These are phyloP conservation scores for Suillus placidus DNA, from an alignment of 768 basidiomycete species.

Conservation along the genomic window DNA sequence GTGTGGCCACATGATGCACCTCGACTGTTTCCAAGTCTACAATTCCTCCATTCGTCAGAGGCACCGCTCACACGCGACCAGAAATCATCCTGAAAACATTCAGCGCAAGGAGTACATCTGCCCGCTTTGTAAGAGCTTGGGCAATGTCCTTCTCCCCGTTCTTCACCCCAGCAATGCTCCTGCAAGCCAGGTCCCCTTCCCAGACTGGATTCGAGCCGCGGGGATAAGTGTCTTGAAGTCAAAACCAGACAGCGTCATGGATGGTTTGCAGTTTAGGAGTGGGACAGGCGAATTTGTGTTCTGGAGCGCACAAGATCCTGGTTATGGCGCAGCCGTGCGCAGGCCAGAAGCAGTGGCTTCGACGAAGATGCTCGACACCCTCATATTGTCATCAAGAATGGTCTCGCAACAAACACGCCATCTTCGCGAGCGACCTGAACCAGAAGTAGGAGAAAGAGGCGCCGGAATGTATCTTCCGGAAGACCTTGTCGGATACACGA, in stretches of 20 bases:
- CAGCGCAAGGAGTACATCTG: slow-evolving; percentile 94
- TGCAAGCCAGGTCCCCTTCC: slow-evolving; percentile 61
- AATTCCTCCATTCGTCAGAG: slow-evolving; percentile 84
- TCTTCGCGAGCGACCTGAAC: slow-evolving; percentile 74
- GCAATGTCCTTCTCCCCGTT: slow-evolving; percentile 92
- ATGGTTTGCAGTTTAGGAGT: slow-evolving; percentile 72
- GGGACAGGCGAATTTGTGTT: slow-evolving; percentile 90
- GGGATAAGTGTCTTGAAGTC: slow-evolving; percentile 89
- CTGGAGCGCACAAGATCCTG: slow-evolving; percentile 82
- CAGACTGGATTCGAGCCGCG: slow-evolving; percentile 89
- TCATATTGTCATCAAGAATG: slow-evolving; percentile 76
- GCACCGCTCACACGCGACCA: slow-evolving; percentile 83
- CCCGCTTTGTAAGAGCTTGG: slow-evolving; percentile 94
- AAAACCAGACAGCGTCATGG: slow-evolving; percentile 71
- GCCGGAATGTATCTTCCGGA: slow-evolving; percentile 90
- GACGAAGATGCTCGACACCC: slow-evolving; percentile 84
- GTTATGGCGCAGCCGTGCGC: slow-evolving; percentile 59
- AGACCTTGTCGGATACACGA: slow-evolving; percentile 87
- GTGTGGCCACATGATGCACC: slow-evolving; percentile 97
- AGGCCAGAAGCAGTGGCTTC: slow-evolving; percentile 57
- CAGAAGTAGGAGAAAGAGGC: slow-evolving; percentile 74
- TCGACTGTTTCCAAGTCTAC: slow-evolving; percentile 92
- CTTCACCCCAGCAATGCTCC: slow-evolving; percentile 48
- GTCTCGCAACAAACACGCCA: slow-evolving; percentile 86
- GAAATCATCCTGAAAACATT: slow-evolving; percentile 95